Base-by-base conservation (phyloP, 1,284 basidiomycete genomes). In the Lignosus rhinocerotis region DNA sequence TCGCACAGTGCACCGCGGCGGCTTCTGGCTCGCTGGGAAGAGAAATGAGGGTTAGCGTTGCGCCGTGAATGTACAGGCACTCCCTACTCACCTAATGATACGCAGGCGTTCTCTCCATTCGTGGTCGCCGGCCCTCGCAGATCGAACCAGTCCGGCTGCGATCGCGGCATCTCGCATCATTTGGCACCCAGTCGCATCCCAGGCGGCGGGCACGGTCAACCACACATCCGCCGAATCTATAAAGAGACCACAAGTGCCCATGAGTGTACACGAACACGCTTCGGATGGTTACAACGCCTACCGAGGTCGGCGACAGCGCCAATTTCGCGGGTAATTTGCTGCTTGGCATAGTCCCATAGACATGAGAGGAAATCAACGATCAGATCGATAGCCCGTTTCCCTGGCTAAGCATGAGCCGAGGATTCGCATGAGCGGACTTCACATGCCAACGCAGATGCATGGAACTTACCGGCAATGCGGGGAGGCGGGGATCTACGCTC, bases 121-220 rank as follows among this genome's bases (percentile, higher is more conserved):
- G 17, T 74, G 72, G 64, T 93, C 91, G n/a, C 84, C 84, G n/a
- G 87, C 85, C 46, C 79, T 75, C 3, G 86, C 75, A 53, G 84
- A 85, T 60, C 85, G 85, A 12, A 93, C 91, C 8, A 94, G 78
- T 0, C 88, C 88, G 14, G 91, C 91, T 25, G 78, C 75, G 59
- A 93, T 88, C 6, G 90, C 91, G 45, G 90, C 90, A 53, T 86
- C 85, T 32, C 89, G 81, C 91, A 94, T 93, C 63, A 92, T 79
- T 60, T 87, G 85, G 66, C 88, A 90, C 0, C 89, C 90, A 63
- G 80, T 85, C 1, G 86, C 89, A 70, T 93, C 90, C 92, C 92
- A 93, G 36, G 90, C 89, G 12, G 91, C 92, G 52, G 91, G 92
- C 8, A 92, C 91, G 9, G 90, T 92, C 50, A 93, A 74, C 80